Base-by-base conservation (phyloP, 495 filamentous ascomycete genomes). In the Penicillium soppii region DNA sequence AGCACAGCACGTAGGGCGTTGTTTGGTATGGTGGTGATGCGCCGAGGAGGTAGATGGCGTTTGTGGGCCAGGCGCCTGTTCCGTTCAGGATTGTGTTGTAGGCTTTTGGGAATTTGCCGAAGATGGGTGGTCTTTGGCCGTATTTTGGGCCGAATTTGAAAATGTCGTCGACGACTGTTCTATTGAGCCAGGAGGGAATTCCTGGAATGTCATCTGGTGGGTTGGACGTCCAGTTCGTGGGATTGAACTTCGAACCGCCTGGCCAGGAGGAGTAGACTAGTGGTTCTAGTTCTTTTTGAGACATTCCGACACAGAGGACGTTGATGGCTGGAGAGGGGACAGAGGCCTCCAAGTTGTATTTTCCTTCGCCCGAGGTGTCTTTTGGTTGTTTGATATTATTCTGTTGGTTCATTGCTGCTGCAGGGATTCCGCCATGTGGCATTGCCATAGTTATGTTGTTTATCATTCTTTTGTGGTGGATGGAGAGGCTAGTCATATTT, bases 401-500 rank as follows among this genome's bases (percentile, higher is more conserved):
- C 21, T 52, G 65, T 0, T 68, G 55, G 54, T 88, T 73, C 20
- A 70, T 72, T 0, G 82, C 81, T 2, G 87, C 87, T 17, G 65
- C 64, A 21, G 84, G 78, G 4, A 92, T 69, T 1, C 85, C 84
- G 2, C 81, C 73, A 49, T 91, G 87, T 0, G 88, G 88, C 74
- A 90, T 83, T 2, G 85, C 83, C 54, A 90, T 77, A 0, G 84
- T 88, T 33, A 90, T 79, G 57, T 90, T 91, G 65, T 88, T 84
- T 50, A 90, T 62, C 36, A 85, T 68, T 29, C 86, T 71, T 0
- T 56, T 47, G 53, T 79, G 62, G 23, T 66, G 51, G 2, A 64
- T 43, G 10, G 79, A 87, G 2, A 67, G 62, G 4, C 64, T 61
- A 1, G 66, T 70, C 25, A 82, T 73, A 47, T 85, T 63, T 20